Conservation (phyloP, 345 rosid genomes). For the Pistacia atlantica region DNA sequence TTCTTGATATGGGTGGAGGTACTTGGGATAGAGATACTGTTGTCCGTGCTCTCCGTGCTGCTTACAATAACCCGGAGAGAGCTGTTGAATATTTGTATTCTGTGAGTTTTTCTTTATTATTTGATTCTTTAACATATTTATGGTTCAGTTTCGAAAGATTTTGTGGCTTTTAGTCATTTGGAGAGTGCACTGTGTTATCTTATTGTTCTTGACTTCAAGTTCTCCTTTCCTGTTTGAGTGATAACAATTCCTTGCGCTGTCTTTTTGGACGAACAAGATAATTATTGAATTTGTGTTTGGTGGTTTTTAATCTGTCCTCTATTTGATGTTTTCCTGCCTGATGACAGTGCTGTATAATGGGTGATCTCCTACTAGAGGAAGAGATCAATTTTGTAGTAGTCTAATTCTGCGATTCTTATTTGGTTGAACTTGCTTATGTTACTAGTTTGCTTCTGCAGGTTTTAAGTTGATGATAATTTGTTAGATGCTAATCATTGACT, state of each 20-base stretch:
- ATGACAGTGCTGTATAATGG: neutral
- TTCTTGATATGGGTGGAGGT: conserved; percentile 97
- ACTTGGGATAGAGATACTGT: conserved; percentile 89
- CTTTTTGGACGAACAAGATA: no score
- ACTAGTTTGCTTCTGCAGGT: neutral
- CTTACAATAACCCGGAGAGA: conserved; percentile 91
- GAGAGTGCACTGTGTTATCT: neutral
- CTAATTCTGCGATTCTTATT: neutral
- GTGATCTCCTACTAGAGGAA: neutral
- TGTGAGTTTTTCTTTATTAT: conserved; percentile 40
- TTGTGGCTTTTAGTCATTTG: neutral
- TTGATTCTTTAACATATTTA: neutral
- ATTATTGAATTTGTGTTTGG: neutral
- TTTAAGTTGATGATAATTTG: neutral
- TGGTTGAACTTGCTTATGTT: neutral
- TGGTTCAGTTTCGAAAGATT: neutral
- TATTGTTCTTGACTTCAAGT: neutral
- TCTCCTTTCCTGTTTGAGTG: neutral
- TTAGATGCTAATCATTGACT: neutral
- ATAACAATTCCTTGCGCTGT: no score
- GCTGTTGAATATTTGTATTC: conserved; percentile 97
- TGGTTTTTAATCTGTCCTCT: neutral
- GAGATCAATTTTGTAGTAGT: neutral
- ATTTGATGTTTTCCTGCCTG: neutral
- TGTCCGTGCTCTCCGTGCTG: conserved; percentile 90